A percentile compares a stretch with the other conserved stretches of the same genome.
Conservation (phyloP, 371 early-diverging fungal species). For the Mucor piriformis region DNA sequence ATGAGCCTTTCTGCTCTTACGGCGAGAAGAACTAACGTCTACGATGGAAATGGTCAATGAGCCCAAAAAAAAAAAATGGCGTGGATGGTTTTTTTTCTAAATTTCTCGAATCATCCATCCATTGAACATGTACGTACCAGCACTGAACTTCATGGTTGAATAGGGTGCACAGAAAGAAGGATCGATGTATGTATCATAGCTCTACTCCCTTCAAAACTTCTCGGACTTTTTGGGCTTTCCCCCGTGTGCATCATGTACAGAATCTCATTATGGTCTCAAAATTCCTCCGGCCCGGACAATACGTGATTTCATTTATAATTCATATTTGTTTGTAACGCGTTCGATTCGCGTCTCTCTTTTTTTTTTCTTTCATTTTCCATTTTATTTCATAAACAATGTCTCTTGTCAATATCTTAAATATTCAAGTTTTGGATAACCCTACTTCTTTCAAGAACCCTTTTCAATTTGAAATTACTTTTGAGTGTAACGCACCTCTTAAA, state of each 20-base stretch:
- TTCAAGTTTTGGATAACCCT: constrained; percentile 86
- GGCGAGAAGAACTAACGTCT: constrained; percentile 93
- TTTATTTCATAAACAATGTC: constrained; percentile 61
- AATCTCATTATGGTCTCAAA: no score
- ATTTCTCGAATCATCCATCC: not conserved
- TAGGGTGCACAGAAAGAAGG: constrained; percentile 19
- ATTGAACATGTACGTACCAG: constrained; percentile 27
- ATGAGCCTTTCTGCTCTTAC: constrained; percentile 98
- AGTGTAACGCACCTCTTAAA: constrained; percentile 84
- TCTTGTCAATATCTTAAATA: constrained; percentile 82
- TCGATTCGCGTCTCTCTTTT: not conserved
- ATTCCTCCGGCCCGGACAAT: not conserved
- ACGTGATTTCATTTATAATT: not conserved
- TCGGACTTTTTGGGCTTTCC: constrained; percentile 4
- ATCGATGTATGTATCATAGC: constrained; percentile 2
- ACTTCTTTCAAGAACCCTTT: constrained; percentile 79
- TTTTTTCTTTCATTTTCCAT: not conserved
- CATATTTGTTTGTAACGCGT: not conserved
- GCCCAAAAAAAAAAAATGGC: not conserved
- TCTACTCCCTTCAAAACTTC: constrained; percentile 3
- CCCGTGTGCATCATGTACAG: no score
- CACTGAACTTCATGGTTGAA: constrained; percentile 42
- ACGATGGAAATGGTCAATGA: not conserved
- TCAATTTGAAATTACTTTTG: constrained; percentile 96
- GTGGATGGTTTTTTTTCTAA: not conserved